phyloP scores from a whole-genome alignment of 2,329 filamentous ascomycete species.

The Pezicula carpinea region DNA sequence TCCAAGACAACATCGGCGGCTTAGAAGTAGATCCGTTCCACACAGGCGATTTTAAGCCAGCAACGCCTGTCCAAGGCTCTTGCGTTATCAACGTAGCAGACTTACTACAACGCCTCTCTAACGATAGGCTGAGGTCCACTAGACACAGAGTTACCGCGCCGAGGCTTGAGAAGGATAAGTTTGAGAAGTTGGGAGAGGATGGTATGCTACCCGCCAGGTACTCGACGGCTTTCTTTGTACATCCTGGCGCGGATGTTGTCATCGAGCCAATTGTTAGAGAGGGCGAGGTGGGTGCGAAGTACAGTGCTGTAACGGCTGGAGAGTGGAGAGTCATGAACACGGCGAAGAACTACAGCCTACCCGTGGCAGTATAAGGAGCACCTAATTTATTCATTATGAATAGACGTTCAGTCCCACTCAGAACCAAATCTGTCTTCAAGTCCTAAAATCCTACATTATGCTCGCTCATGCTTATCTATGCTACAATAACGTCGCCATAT shows the following conservation, averaged over 20 bases:
- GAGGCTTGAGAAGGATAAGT: neutral
- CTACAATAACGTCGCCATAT: conserved; percentile 9
- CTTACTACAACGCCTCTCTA: conserved; percentile 7
- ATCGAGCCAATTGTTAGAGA: conserved; percentile 2
- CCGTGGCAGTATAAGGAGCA: neutral
- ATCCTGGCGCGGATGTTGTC: neutral
- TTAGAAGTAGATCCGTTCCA: conserved; percentile 2
- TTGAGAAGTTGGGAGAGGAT: neutral
- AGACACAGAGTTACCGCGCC: conserved; percentile 9
- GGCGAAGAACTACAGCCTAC: conserved; percentile 1
- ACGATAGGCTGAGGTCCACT: conserved; percentile 9
- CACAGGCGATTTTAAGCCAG: conserved; percentile 3
- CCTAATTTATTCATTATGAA: too few relatives aligned
- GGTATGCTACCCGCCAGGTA: conserved; percentile 3
- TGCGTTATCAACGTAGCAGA: conserved; percentile 12
- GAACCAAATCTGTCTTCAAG: too few relatives aligned
- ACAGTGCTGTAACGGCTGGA: neutral
- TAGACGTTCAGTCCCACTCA: too few relatives aligned
- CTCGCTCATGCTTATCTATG: conserved; percentile 8
- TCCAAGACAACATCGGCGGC: conserved; percentile 2
- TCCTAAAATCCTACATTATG: neutral
- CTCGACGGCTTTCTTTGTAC: conserved; percentile 4
- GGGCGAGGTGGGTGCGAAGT: neutral
- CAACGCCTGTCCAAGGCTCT: conserved; percentile 4
- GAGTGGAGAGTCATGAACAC: conserved; percentile 2